Evolutionary conservation across 306 rosid species (phyloP), one percentile per base, ranked within the genome.

Genomic region (Cotoneaster glaucophyllus): DNA sequence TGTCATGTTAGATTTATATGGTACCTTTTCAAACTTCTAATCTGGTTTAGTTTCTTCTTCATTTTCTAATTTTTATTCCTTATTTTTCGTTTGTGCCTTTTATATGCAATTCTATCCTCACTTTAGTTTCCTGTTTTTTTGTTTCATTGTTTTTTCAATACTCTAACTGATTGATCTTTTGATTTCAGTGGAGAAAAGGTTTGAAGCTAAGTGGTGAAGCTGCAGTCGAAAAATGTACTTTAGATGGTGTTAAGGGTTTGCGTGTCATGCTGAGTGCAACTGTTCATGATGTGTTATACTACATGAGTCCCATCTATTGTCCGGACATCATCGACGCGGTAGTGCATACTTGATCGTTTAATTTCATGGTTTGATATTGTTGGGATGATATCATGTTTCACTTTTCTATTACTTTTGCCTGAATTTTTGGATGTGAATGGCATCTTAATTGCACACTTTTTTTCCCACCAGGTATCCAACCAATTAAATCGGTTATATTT

Each of bases 271-370:
- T 95, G 77, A 88, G 98, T 70, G 99, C 99, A 44, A 95, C 99
- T 74, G 98, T 88, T 86, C 99, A 92, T 84, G 99, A 95, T 81
- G 96, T 95, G 67, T 67, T 95, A 76, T 95, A 90, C 90, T 95
- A 95, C 86, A 95, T 95, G 99, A 95, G 99, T 92, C 98, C 98
- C 79, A 95, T 95, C 76, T 95, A 95, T 79, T 95, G 99, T 83
- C 98, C 92, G 82, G 96, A 89, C 78, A 95, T 95, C 67, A 86
- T 95, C 78, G 82, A 95, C 81, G 84, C 98, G 90, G 99, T 95
- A 92, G 73, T 28, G 69, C 63, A 62, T 70, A n/a, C 62, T 72
- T 67, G 21, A 22, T 59, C n/a, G 26, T 67, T 80, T 19, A 63
- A 65, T 80, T 66, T 50, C 67, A 64, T 70, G 22, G 61, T 62